phyloP scores from a whole-genome alignment of 2,329 filamentous ascomycete genomes.

The Botrytis sinoallii region DNA sequence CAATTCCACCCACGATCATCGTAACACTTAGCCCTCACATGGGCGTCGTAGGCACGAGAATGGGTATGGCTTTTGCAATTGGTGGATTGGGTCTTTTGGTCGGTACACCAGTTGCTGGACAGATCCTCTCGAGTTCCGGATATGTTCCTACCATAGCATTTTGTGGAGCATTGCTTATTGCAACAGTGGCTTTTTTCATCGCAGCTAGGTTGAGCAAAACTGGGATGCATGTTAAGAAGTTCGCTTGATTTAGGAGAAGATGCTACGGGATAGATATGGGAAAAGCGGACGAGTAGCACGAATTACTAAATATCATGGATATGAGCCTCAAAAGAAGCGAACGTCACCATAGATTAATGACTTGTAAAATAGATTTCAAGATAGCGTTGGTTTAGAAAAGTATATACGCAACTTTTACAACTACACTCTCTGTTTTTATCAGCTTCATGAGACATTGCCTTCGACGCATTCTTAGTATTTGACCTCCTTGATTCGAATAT shows the following conservation, averaged over 20 bases:
- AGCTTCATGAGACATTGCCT: background rate
- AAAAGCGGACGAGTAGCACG: background rate
- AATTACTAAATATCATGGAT: background rate
- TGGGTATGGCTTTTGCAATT: constrained; percentile 23
- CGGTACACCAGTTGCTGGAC: constrained; percentile 20
- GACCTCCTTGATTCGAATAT: background rate
- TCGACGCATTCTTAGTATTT: too few relatives aligned
- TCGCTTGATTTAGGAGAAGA: background rate
- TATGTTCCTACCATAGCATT: constrained; percentile 12
- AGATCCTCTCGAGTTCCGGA: constrained; percentile 9
- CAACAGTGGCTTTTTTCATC: background rate
- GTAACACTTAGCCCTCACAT: constrained; percentile 20
- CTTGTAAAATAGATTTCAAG: background rate
- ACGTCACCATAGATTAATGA: background rate
- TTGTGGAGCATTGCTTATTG: constrained; percentile 7
- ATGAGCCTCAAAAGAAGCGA: background rate
- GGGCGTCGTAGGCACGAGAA: constrained; percentile 20
- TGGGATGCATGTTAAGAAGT: background rate
- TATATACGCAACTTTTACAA: background rate
- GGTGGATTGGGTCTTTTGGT: constrained; percentile 21
- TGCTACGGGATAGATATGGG: background rate
- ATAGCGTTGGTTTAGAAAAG: background rate
- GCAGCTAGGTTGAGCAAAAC: constrained; percentile 11
- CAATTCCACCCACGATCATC: constrained; percentile 23
- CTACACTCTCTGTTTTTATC: background rate